Conservation (phyloP, 352 stramenopile genomes). For the Globisporangium alternatum region DNA sequence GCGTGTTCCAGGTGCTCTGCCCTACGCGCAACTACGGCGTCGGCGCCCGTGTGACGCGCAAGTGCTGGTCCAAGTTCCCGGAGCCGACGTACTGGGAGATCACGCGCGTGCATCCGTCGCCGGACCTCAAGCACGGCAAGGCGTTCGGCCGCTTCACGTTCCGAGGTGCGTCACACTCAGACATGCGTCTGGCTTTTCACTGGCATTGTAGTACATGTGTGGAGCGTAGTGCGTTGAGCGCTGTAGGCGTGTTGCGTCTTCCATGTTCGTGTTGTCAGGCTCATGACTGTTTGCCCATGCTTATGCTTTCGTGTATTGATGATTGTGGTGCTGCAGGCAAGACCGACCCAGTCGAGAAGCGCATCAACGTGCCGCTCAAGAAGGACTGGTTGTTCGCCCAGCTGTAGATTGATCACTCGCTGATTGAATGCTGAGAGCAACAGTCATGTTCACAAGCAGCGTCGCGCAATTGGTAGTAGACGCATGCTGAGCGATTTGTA, state of each 20-base stretch:
- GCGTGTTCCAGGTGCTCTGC: constrained; percentile 76
- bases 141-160: constrained; percentile 80
- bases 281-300: neutral
- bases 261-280: neutral
- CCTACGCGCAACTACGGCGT: constrained; percentile 68
- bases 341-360: constrained; percentile 65
- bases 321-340: constrained; percentile 35
- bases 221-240: neutral
- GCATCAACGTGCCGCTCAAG: constrained; percentile 76
- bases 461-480: neutral
- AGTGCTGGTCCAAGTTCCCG: constrained; percentile 69
- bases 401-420: constrained; percentile 1
- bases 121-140: constrained; percentile 85
- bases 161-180: constrained; percentile 44
- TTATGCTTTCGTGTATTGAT: neutral
- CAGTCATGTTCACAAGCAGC: neutral
- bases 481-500: neutral
- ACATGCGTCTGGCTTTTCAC: neutral
- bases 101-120: constrained; percentile 67
- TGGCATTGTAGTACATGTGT: neutral
- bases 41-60: constrained; percentile 64
- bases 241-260: neutral
- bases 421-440: neutral
- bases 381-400: constrained; percentile 55
- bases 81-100: constrained; percentile 82